Conservation (phyloP, 129 eudicot genomes). For the Solidago caesia region DNA sequence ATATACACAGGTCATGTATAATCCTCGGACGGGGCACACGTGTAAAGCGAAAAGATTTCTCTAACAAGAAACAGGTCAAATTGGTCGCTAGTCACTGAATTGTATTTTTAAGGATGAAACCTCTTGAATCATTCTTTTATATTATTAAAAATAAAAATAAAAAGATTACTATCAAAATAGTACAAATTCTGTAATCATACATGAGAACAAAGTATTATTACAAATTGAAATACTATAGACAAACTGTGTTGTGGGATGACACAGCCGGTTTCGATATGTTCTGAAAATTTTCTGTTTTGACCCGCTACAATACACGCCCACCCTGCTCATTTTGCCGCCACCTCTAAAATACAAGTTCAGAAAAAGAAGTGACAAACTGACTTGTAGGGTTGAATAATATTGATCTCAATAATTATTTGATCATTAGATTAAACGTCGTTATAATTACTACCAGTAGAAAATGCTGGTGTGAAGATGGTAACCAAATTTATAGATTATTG, state of each 20-base stretch:
- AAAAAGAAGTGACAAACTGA: background rate
- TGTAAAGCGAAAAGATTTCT: too few relatives aligned
- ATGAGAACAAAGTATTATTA: background rate
- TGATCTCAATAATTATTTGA: background rate
- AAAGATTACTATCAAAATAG: background rate
- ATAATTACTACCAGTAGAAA: background rate
- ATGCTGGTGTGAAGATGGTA: background rate
- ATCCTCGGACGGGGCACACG: too few relatives aligned
- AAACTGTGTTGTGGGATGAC: background rate
- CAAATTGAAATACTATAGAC: background rate
- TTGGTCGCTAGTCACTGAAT: background rate
- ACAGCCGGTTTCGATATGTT: background rate
- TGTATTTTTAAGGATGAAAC: background rate
- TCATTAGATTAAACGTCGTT: background rate
- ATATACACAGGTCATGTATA: background rate
- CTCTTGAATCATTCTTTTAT: background rate
- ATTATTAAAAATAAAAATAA: background rate
- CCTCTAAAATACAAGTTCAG: background rate
- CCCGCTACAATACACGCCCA: background rate
- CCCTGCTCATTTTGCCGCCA: background rate
- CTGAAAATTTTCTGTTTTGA: background rate
- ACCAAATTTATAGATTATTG: background rate
- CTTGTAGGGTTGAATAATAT: background rate
- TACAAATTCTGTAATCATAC: background rate
- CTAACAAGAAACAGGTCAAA: background rate